A percentile compares a stretch with the other conserved stretches of the same genome.
These are phyloP conservation scores for Protea cynaroides DNA, from an alignment of 164 flowering plant genomes.

Conservation along the genomic window DNA sequence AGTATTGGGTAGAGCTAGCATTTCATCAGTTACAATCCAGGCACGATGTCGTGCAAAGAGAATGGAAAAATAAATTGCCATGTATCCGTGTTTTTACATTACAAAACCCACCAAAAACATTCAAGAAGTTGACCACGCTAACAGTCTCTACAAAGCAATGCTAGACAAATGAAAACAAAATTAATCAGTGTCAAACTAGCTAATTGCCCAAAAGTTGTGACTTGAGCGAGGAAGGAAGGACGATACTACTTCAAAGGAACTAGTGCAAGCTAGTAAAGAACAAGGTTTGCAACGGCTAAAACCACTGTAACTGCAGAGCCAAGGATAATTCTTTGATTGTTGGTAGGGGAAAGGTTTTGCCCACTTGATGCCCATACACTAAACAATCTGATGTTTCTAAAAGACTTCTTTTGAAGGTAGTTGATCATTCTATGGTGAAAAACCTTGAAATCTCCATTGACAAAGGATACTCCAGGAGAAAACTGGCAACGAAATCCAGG, in stretches of 20 bases:
- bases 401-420: conserved; percentile 3
- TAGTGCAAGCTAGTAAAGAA: conserved; percentile 89
- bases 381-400: conserved; percentile 9
- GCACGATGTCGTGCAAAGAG: conserved; percentile 39
- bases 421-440: not conserved
- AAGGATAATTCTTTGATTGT: conserved; percentile 19
- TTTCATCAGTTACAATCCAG: conserved; percentile 68
- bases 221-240: conserved; percentile 87
- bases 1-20: conserved; percentile 60
- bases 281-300: conserved; percentile 70
- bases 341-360: conserved; percentile 8
- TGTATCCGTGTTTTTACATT: conserved; percentile 46
- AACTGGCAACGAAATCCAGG: not conserved
- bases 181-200: not conserved
- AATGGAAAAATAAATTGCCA: conserved; percentile 59
- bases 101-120: too few relatives aligned
- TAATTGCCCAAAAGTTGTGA: conserved; percentile 71
- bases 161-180: not conserved
- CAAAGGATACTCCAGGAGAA: not conserved
- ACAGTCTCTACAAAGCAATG: too few relatives aligned
- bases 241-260: conserved; percentile 82
- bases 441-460: conserved; percentile 3
- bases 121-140: not conserved
- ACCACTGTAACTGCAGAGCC: conserved; percentile 45
- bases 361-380: conserved; percentile 19